Conservation (phyloP, 129 eudicot species). For the Kitagawia praeruptora region DNA sequence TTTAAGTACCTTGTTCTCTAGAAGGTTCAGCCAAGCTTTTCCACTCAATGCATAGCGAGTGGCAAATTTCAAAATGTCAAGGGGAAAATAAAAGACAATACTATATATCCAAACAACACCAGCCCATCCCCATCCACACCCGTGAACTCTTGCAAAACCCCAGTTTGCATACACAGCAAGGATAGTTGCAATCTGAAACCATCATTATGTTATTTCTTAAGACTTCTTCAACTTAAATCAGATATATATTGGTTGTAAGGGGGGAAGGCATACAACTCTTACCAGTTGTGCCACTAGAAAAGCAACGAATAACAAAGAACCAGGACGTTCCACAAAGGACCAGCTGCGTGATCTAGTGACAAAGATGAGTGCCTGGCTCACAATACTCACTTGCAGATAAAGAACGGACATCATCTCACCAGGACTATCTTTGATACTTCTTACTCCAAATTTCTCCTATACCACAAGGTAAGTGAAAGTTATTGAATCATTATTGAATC, state of each 20-base stretch:
- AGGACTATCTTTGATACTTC: conserved; percentile 36
- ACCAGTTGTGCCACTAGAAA: conserved; percentile 87
- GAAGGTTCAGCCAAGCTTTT: conserved; percentile 77
- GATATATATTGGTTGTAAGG: neutral
- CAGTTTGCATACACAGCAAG: conserved; percentile 81
- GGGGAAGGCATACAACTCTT: conserved; percentile 17
- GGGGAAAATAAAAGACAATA: conserved; percentile 73
- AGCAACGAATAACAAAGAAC: conserved; percentile 47
- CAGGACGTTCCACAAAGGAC: conserved; percentile 92
- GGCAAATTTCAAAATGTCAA: conserved; percentile 67
- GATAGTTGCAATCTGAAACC: conserved; percentile 66
- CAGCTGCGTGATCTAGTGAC: conserved; percentile 91
- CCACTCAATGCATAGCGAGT: conserved; percentile 77
- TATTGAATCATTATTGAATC: neutral
- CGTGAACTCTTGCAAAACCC: conserved; percentile 79
- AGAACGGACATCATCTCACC: conserved; percentile 87
- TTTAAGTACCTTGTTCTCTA: conserved; percentile 56
- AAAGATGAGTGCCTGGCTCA: conserved; percentile 89
- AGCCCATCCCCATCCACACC: conserved; percentile 99
- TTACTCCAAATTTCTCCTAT: conserved; percentile 70
- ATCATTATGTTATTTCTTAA: neutral
- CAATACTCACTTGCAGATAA: conserved; percentile 94
- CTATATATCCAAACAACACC: conserved; percentile 91
- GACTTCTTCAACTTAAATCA: neutral
- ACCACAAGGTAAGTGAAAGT: conserved; percentile 6